Evolutionary conservation across 2,329 filamentous ascomycete genomes (phyloP), one percentile per base, ranked within the genome.

Genomic region (Penicillium decumbens): DNA sequence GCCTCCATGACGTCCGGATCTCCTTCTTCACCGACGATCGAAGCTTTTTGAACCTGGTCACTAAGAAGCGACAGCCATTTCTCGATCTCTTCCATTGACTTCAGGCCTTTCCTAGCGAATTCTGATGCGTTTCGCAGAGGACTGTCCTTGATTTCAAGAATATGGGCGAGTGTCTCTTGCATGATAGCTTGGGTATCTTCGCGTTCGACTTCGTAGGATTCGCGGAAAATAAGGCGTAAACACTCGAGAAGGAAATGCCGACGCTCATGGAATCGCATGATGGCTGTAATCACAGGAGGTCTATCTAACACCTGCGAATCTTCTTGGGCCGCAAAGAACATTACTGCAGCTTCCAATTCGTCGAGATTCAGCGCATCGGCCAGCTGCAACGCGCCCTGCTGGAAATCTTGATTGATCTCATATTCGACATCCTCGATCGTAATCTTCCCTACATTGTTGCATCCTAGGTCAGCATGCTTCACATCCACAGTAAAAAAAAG

Each of bases 351-450:
- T 61, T 93, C 82, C 49, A 95, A 68, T 71, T 98, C 95, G 71
- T 98, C 91, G 45, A 98, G 77, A 62, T 95, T 85, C 54, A 96
- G 77, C 59, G 89, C 88, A 69, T 97, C 91, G 47, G 92, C 88
- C 32, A 98, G 77, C 61, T 89, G 82, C 28, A 95, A 77, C 23
- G 84, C 82, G 59, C 86, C 83, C 69, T 95, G 86, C 65, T 92
- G 84, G 71, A 98, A 97, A 54, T 89, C 84, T 48, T 88, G 80
- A 71, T 95, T 96, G 73, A 98, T 77, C 20, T 79, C 75, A 69
- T 89, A 97, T 62, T 91, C 82, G 29, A 82, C 79, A 54, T 84
- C 85, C 59, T 81, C 80, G 50, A 95, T 73, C 29, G 76, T 82
- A 59, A 97, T 77, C 66, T 88, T 91, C 50, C 88, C 90, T 93